Percentiles rank a stretch among this genome's conserved stretches.
Evolutionary conservation across 106 monocot genomes (phyloP).

Genomic region (Allium cepa): DNA sequence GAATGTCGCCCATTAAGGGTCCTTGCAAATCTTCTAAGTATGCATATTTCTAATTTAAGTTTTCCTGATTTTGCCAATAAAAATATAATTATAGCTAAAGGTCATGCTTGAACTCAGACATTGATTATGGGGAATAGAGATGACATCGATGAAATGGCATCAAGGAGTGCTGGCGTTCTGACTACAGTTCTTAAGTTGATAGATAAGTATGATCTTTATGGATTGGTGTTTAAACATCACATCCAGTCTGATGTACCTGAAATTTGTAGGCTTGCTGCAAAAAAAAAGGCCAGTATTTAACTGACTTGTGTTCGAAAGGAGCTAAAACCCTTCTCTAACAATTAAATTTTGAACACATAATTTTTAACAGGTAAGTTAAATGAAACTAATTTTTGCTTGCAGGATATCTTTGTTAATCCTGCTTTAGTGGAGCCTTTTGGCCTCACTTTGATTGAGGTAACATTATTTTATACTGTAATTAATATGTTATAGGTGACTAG

Average conservation of each 20-base stretch:
- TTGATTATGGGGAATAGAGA: slow-evolving; percentile 88
- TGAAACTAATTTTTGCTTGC: neutral
- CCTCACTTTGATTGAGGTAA: slow-evolving; percentile 63
- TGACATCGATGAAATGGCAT: slow-evolving; percentile 73
- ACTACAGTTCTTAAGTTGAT: slow-evolving; percentile 71
- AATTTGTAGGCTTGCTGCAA: slow-evolving; percentile 67
- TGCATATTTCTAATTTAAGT: neutral
- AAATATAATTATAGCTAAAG: neutral
- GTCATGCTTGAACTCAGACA: slow-evolving; percentile 28
- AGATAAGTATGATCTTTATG: slow-evolving; percentile 84
- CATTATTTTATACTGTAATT: neutral
- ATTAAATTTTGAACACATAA: neutral
- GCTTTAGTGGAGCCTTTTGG: slow-evolving; percentile 28
- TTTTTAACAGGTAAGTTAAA: neutral
- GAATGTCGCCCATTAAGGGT: slow-evolving; percentile 72
- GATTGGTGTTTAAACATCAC: slow-evolving; percentile 68
- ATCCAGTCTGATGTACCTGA: slow-evolving; percentile 72
- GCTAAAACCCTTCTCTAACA: no score
- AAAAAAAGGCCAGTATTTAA: slow-evolving; percentile 34
- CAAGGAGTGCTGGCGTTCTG: slow-evolving; percentile 60
- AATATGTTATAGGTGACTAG: no score
- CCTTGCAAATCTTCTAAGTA: slow-evolving; percentile 71
- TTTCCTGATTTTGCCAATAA: neutral
- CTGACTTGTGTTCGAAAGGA: no score
- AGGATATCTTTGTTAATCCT: slow-evolving; percentile 91